phyloP scores from a whole-genome alignment of 441 rosid species.

The Euphorbia schlechtendalii region DNA sequence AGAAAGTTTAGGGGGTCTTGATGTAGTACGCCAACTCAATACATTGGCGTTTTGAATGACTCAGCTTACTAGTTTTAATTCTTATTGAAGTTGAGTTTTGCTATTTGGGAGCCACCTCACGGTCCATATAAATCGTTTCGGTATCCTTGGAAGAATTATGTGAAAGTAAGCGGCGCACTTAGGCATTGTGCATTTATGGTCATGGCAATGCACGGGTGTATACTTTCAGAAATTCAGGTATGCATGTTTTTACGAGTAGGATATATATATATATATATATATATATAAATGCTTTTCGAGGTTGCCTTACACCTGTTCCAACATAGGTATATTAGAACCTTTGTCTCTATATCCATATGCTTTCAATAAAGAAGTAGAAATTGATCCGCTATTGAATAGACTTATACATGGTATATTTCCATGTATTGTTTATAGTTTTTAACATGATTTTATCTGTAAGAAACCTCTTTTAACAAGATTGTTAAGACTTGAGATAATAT shows the following conservation, averaged over 20 bases:
- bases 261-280: conserved; percentile 3
- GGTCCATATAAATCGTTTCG: conserved; percentile 51
- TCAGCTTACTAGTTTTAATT: background rate
- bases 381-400: background rate
- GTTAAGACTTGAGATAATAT: background rate
- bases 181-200: conserved; percentile 76
- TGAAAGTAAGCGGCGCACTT: conserved; percentile 64
- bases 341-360: background rate
- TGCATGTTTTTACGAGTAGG: conserved; percentile 7
- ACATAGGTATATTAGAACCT: background rate
- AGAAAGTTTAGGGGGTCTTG: too few species aligned
- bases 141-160: conserved; percentile 63
- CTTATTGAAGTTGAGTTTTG: conserved; percentile 54
- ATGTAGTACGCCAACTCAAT: too few species aligned
- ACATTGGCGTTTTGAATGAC: too few species aligned
- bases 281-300: background rate
- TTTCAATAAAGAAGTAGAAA: background rate
- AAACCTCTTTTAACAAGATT: background rate
- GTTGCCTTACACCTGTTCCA: background rate
- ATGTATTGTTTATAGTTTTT: background rate
- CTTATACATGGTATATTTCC: background rate
- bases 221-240: conserved; percentile 81
- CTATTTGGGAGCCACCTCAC: conserved; percentile 82
- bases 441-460: background rate
- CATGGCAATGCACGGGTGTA: conserved; percentile 82